These are phyloP conservation scores for Suillus placidus DNA, from an alignment of 768 basidiomycete species.

Conservation along the genomic window DNA sequence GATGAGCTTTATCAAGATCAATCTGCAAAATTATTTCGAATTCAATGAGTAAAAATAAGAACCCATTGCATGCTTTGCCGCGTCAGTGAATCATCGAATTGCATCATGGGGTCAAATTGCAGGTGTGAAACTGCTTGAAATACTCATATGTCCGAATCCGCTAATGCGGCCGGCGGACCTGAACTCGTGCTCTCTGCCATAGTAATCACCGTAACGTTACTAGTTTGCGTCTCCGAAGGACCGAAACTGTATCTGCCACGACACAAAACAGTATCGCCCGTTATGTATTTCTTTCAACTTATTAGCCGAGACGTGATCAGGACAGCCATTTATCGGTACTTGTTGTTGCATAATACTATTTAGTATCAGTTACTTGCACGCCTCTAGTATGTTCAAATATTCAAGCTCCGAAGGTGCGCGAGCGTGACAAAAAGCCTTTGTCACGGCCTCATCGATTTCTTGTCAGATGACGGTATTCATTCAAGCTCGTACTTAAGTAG, in stretches of 20 bases:
- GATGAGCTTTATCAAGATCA: neutral
- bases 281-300: neutral
- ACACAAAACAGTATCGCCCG: neutral
- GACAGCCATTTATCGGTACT: neutral
- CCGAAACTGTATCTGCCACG: conserved; percentile 1
- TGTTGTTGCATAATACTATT: too few species aligned
- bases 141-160: neutral
- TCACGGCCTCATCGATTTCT: too few species aligned
- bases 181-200: neutral
- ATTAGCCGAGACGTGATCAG: neutral
- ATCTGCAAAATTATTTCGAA: neutral
- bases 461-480: too few species aligned
- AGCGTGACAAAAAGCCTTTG: too few species aligned
- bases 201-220: neutral
- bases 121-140: too few species aligned
- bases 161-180: neutral
- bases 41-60: neutral
- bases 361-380: too few species aligned
- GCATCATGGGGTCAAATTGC: neutral
- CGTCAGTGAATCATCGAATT: neutral
- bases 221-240: neutral
- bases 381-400: too few species aligned
- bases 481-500: too few species aligned
- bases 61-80: neutral
- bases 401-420: too few species aligned